Percentiles rank a stretch among this genome's conserved stretches.
Evolutionary conservation across 345 rosid genomes (phyloP).

Genomic region (Cardiospermum halicacabum): DNA sequence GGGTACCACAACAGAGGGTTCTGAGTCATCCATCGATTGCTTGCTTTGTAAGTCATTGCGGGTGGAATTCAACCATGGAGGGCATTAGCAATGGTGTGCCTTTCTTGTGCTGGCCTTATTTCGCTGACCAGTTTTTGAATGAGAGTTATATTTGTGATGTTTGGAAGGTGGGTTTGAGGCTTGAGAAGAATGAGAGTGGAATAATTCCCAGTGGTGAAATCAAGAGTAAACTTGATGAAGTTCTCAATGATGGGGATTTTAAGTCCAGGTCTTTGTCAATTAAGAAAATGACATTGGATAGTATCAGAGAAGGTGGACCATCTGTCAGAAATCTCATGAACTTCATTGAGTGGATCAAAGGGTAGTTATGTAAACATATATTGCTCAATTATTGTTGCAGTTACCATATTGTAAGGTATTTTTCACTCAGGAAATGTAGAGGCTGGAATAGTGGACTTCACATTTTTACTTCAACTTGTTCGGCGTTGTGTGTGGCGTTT

Average conservation of each 20-base stretch:
- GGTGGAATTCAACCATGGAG: constrained; percentile 68
- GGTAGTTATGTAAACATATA: too few species aligned
- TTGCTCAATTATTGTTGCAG: too few species aligned
- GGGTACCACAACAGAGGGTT: constrained; percentile 41
- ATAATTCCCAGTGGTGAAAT: constrained; percentile 22
- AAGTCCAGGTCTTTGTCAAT: constrained; percentile 18
- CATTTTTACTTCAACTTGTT: too few species aligned
- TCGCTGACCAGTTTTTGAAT: constrained; percentile 39
- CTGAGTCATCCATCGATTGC: constrained; percentile 29
- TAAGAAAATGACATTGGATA: constrained; percentile 4
- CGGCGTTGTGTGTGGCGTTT: too few species aligned
- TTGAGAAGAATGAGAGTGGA: constrained; percentile 28
- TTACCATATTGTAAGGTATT: too few species aligned
- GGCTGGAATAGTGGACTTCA: too few species aligned
- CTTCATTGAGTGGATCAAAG: constrained; percentile 2
- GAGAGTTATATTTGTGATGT: constrained; percentile 32
- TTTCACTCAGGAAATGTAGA: too few species aligned
- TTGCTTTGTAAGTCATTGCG: constrained; percentile 49
- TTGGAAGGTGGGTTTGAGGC: constrained; percentile 44
- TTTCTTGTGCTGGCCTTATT: constrained; percentile 48
- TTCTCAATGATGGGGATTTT: constrained; percentile 19
- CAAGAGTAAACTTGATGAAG: constrained; percentile 26
- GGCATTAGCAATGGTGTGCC: constrained; percentile 47
- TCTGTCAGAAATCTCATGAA: neutral
- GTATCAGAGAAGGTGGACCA: neutral